Conservation (phyloP, 768 basidiomycete species). For the Russula sp. region DNA sequence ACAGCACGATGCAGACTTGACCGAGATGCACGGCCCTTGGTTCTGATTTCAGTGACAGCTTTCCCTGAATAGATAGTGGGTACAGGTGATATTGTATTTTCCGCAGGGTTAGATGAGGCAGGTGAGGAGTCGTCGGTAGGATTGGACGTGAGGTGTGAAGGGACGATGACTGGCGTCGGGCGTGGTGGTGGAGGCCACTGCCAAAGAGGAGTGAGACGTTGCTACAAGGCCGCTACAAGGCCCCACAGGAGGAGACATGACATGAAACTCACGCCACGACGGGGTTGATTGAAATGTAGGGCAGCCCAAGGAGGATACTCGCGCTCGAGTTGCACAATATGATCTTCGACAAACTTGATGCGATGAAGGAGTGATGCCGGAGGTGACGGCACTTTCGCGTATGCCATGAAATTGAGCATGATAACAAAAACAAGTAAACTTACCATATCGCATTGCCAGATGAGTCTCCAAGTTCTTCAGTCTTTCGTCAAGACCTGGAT, state of each 20-base stretch:
- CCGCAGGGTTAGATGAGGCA: not conserved
- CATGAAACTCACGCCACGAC: slow-evolving; percentile 54
- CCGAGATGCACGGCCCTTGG: slow-evolving; percentile 25
- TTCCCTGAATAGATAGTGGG: slow-evolving; percentile 7
- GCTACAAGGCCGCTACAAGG: not conserved
- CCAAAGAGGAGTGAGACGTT: not conserved
- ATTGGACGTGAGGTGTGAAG: slow-evolving; percentile 48
- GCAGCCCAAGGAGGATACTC: slow-evolving; percentile 87
- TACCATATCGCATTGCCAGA: slow-evolving; percentile 68
- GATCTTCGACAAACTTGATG: slow-evolving; percentile 66
- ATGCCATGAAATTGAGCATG: not conserved
- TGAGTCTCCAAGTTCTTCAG: slow-evolving; percentile 63
- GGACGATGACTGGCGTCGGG: slow-evolving; percentile 70
- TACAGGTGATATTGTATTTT: slow-evolving; percentile 2
- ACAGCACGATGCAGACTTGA: slow-evolving; percentile 70
- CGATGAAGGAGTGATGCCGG: slow-evolving; percentile 59
- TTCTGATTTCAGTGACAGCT: slow-evolving; percentile 19
- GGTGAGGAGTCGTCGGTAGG: not conserved
- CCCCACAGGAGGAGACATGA: not conserved
- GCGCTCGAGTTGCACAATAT: slow-evolving; percentile 66
- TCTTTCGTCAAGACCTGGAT: slow-evolving; percentile 59
- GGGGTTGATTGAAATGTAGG: slow-evolving; percentile 81
- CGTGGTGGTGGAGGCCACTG: slow-evolving; percentile 85
- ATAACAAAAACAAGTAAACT: not conserved
- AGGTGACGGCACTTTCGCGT: slow-evolving; percentile 53